phyloP scores from a whole-genome alignment of 2,329 filamentous ascomycete genomes.

The Orbilia blumenaviensis region DNA sequence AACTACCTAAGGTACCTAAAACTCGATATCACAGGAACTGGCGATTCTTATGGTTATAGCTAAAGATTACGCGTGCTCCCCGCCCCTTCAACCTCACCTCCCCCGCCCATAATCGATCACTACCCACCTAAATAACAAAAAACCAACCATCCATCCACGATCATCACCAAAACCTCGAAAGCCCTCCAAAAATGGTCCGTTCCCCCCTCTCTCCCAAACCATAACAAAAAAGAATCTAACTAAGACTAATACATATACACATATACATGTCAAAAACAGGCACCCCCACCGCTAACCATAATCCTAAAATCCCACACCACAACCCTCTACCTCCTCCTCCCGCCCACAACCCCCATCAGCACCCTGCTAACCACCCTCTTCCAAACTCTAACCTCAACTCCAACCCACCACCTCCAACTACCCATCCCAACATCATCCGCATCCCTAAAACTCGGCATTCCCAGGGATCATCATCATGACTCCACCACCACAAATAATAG shows the following conservation, averaged over 20 bases:
- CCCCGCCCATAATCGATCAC: too few relatives aligned
- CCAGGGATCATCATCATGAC: too few relatives aligned
- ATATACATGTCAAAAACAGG: too few relatives aligned
- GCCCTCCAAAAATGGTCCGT: background rate
- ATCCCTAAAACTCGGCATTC: conserved; percentile 31
- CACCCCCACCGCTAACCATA: conserved; percentile 25
- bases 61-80: background rate
- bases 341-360: conserved; percentile 11
- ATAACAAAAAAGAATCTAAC: background rate
- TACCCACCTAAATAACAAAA: too few relatives aligned
- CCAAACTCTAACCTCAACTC: conserved; percentile 4
- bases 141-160: background rate
- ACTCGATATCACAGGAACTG: background rate
- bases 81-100: background rate
- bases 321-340: conserved; percentile 49
- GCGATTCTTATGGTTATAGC: background rate
- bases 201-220: background rate
- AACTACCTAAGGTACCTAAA: too few relatives aligned
- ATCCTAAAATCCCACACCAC: conserved; percentile 46
- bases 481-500: conserved; percentile 1
- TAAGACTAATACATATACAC: background rate
- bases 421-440: background rate
- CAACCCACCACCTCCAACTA: conserved; percentile 22
- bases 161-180: background rate
- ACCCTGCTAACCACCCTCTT: conserved; percentile 13